Evolutionary conservation across 805 yeast genomes (phyloP), one percentile per base, ranked within the genome.

Genomic region (Jamesozyma lodderae): DNA sequence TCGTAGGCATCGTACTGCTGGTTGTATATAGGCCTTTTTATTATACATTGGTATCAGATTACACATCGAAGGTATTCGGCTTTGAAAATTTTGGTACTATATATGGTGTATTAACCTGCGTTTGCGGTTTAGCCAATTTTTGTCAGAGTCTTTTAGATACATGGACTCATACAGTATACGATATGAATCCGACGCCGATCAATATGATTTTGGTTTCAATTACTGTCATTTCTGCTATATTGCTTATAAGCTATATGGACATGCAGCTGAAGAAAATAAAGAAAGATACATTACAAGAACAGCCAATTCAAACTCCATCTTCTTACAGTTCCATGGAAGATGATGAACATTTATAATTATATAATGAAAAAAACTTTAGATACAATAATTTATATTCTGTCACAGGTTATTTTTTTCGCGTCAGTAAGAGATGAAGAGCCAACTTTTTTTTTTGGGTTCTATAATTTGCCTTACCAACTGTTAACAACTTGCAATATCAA

Each of bases 11-110:
- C 31, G 48, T 77, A 2, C 46, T 82, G 22, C 64, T 88, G 47
- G 96, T 86, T 9, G 67, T 83, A 1, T 87, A 83, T 61, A 72
- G 97, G 58, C 96, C 97, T 9, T 83, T 88, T 54, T 87, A 83
- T 55, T 90, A 88, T 61, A 88, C 97, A 1, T 84, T 94, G 1
- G 85, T 87, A 6, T 82, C 95, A 1, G 96, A 90, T 60, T 86
- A 79, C 58, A 75, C 87, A 52, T 94, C 95, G 21, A 88, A 88
- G 57, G 90, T 88, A 23, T 88, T 90, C 64, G 97, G 97, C 0
- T 87, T 82, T 60, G 79, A 77, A 39, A 86, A 94, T 1, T 88
- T 90, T 62, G 96, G 96, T 26, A 82, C 87, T 1, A 79, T 90
- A 6, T 90, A 90, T 55, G 97, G 97, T 1, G 63, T 88, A 15